Evolutionary conservation across 1,139 yeast species (phyloP).

Genomic region (Kodamaea fungicola): DNA sequence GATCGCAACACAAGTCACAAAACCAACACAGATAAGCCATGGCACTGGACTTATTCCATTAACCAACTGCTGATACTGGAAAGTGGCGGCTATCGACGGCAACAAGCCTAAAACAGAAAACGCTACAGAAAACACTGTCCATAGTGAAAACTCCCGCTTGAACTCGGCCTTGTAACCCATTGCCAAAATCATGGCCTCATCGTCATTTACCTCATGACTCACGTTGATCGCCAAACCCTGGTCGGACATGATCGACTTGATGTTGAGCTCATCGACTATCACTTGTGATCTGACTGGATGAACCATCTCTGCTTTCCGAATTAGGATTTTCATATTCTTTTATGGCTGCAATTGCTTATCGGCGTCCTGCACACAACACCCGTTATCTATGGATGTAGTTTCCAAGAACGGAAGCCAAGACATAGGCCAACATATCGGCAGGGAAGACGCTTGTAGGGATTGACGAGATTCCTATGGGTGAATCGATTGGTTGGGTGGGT

Average conservation of each 20-base stretch:
- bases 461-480: too few species aligned
- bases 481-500: too few species aligned
- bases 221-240: slow-evolving; percentile 37
- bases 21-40: slow-evolving; percentile 50
- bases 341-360: not conserved
- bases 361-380: not conserved
- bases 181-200: slow-evolving; percentile 57
- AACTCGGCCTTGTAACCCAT: slow-evolving; percentile 75
- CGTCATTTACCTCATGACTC: slow-evolving; percentile 46
- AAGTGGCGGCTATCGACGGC: slow-evolving; percentile 64
- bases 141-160: slow-evolving; percentile 61
- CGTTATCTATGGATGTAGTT: not conserved
- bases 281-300: slow-evolving; percentile 35
- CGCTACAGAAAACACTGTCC: slow-evolving; percentile 65
- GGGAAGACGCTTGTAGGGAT: too few species aligned
- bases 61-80: slow-evolving; percentile 51
- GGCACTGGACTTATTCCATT: slow-evolving; percentile 54
- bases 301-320: slow-evolving; percentile 5
- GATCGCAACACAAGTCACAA: slow-evolving; percentile 49
- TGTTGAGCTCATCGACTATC: slow-evolving; percentile 37
- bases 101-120: slow-evolving; percentile 72
- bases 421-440: too few species aligned
- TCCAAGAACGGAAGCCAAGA: not conserved
- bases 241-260: slow-evolving; percentile 40
- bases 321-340: not conserved